phyloP scores from a whole-genome alignment of 192 early-diverging fungal genomes.

The Chytriomyces confervae region DNA sequence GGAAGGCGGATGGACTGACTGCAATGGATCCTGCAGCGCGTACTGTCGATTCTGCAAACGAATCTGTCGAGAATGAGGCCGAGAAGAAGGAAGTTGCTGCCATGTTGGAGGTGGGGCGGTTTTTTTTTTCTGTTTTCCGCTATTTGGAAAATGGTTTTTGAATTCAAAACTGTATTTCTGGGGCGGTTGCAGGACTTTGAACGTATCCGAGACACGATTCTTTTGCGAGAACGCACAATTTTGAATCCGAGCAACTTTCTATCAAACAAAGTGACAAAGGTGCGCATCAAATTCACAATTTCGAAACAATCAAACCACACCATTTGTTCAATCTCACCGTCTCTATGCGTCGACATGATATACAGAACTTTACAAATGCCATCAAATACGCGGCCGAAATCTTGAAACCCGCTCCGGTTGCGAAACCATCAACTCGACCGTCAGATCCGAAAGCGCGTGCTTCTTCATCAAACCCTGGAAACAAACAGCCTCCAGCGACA shows the following conservation, averaged over 20 bases:
- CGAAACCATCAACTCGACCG: constrained; percentile 10
- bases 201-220: constrained; percentile 1
- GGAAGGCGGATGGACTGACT: too few relatives aligned
- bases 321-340: constrained; percentile 5
- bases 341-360: background rate
- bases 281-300: background rate
- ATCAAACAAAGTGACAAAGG: constrained; percentile 24
- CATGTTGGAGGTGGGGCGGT: too few relatives aligned
- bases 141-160: too few relatives aligned
- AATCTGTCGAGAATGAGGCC: too few relatives aligned
- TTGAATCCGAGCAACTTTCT: constrained; percentile 28
- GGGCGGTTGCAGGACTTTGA: constrained; percentile 12
- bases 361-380: constrained; percentile 24
- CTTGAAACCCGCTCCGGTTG: constrained; percentile 13
- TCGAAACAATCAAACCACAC: background rate
- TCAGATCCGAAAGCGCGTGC: constrained; percentile 22
- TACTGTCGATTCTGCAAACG: too few relatives aligned
- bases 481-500: background rate
- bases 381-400: constrained; percentile 35
- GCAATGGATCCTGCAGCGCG: too few relatives aligned
- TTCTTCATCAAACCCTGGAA: background rate
- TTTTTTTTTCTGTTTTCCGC: too few relatives aligned
- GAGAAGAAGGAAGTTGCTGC: too few relatives aligned
- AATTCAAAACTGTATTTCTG: background rate
- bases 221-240: constrained; percentile 22